Percentiles rank a stretch among this genome's conserved stretches.
Conservation (phyloP, 495 filamentous ascomycete species). For the Paragyromitra xinjiangensis region DNA sequence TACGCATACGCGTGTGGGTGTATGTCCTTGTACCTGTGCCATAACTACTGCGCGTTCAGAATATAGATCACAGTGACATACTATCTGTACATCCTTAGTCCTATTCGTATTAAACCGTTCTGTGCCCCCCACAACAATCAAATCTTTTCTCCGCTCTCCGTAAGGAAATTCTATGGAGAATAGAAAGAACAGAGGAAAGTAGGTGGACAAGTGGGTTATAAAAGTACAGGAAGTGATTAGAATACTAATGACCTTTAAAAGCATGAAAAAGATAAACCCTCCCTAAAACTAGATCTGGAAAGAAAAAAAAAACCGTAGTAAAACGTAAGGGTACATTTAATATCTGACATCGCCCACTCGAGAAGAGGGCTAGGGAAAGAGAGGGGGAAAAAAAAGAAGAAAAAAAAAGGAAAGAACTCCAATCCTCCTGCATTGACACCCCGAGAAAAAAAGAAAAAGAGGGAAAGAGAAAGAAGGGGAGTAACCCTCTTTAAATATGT, state of each 20-base stretch:
- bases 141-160: neutral
- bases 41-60: constrained; percentile 10
- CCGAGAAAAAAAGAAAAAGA: constrained; percentile 12
- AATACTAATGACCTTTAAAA: neutral
- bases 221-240: constrained; percentile 1
- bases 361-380: constrained; percentile 15
- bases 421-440: constrained; percentile 20
- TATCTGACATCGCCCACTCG: constrained; percentile 10
- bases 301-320: neutral
- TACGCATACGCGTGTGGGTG: neutral
- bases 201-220: constrained; percentile 8
- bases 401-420: constrained; percentile 24
- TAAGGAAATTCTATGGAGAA: constrained; percentile 13
- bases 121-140: neutral
- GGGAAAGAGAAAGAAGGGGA: constrained; percentile 13
- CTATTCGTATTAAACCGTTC: neutral
- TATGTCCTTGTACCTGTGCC: neutral
- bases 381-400: neutral
- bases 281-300: constrained; percentile 7
- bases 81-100: neutral
- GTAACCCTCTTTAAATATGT: constrained; percentile 29
- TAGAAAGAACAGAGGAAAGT: neutral
- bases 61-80: constrained; percentile 24
- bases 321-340: constrained; percentile 1
- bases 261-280: neutral